Evolutionary conservation across 352 stramenopile genomes (phyloP).

Genomic region (Globisporangium paddicum): DNA sequence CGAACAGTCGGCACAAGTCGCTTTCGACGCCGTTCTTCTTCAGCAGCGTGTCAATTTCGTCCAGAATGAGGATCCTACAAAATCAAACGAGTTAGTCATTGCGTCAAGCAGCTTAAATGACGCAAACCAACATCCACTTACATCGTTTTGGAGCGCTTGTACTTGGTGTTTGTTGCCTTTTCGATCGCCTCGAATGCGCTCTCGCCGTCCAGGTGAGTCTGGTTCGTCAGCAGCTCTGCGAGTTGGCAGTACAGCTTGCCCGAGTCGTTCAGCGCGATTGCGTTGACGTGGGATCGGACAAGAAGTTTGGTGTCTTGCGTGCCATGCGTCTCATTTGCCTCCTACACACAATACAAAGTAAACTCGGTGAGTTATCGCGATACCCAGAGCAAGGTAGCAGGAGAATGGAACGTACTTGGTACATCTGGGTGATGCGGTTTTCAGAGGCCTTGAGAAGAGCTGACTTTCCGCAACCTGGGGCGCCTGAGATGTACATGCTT

Average conservation of each 20-base stretch:
- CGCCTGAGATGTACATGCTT: slow-evolving; percentile 76
- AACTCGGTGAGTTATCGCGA: not conserved
- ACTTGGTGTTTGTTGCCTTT: slow-evolving; percentile 29
- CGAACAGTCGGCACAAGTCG: slow-evolving; percentile 73
- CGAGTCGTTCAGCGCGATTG: slow-evolving; percentile 55
- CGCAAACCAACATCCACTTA: slow-evolving; percentile 9
- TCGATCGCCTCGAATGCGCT: slow-evolving; percentile 70
- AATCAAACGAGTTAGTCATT: not conserved
- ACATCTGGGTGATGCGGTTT: slow-evolving; percentile 41
- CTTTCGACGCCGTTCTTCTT: slow-evolving; percentile 62
- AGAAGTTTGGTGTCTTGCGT: slow-evolving; percentile 25
- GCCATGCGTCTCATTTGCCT: slow-evolving; percentile 16
- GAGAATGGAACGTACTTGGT: slow-evolving; percentile 27
- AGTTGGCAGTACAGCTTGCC: slow-evolving; percentile 51
- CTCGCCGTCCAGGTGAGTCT: slow-evolving; percentile 33
- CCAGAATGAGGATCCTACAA: slow-evolving; percentile 60
- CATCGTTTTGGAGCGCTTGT: slow-evolving; percentile 55
- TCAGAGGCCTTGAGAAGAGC: slow-evolving; percentile 60
- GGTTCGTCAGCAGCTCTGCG: slow-evolving; percentile 44
- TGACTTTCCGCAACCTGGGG: slow-evolving; percentile 75
- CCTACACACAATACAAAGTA: slow-evolving; percentile 2
- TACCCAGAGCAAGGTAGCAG: not conserved
- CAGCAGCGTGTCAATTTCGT: slow-evolving; percentile 77
- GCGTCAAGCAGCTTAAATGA: not conserved
- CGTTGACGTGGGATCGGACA: slow-evolving; percentile 63